Base-by-base conservation (phyloP, 768 basidiomycete genomes). In the Rossbeevera mucosa region DNA sequence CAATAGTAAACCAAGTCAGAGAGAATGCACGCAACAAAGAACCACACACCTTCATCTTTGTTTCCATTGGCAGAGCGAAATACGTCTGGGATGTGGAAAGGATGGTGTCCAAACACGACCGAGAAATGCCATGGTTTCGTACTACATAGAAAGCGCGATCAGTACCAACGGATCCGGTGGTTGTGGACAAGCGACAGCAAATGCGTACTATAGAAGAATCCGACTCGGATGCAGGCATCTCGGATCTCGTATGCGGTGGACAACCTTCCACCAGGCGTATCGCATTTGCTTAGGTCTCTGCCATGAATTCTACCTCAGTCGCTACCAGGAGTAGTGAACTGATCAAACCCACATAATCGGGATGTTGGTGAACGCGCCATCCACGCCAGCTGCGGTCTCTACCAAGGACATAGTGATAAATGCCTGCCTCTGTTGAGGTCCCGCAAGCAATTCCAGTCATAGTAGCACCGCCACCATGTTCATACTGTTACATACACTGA, bases 201-300 rank as follows among this genome's bases (percentile, higher is more conserved):
- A 25, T 16, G 9, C 72, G 21, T 56, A 87, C 86, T 80, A 60
- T 93, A 94, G 67, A 94, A 88, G 65, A 94, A 93, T 1, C 91
- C 91, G 5, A 89, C 88, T 47, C 80, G 77, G 48, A 89, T 82
- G 58, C 88, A 91, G 0, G 91, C 91, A 57, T 87, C 76, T 50
- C 85, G 74, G 38, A 94, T 77, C 56, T 80, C 68, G 21, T 71
- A 62, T 0, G 82, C 88, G 2, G 92, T 67, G 2, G 63, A 66
- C 48, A 64, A 62, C 36, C 79, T 76, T 20, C 71, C 64, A 30
- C 61, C 59, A 12, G 48, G 56, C 7, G 59, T 65, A 45, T 28
- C 43, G 9, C 59, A 57, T 43, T 47, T 56, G 30, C 54, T 44
- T 2, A 67, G 36, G 24, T 67, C 61, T 30, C 67, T 67, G 6